phyloP scores from a whole-genome alignment of 2,329 filamentous ascomycete genomes.

The Talaromyces rugulosus region DNA sequence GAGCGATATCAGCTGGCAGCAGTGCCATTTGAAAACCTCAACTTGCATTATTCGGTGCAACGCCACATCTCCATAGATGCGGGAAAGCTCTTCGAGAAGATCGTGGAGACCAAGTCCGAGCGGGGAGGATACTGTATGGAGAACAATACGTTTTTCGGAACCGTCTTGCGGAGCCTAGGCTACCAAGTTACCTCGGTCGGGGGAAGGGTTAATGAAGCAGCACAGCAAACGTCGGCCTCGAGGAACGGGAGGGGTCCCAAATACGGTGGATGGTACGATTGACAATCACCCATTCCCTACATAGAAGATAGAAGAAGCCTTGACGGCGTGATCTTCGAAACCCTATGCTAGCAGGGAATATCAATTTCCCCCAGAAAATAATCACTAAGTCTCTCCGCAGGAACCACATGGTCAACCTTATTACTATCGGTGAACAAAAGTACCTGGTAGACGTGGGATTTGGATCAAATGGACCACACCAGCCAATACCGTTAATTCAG shows the following conservation, averaged over 20 bases:
- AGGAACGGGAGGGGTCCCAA: conserved; percentile 7
- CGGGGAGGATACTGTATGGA: conserved; percentile 55
- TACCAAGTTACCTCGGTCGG: conserved; percentile 29
- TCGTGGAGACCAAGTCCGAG: conserved; percentile 27
- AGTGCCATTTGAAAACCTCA: conserved; percentile 50
- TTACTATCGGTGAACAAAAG: conserved; percentile 46
- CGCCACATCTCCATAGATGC: conserved; percentile 42
- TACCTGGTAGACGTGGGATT: conserved; percentile 28
- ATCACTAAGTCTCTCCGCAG: conserved; percentile 4
- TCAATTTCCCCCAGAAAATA: not conserved
- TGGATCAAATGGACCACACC: conserved; percentile 23
- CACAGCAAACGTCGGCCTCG: conserved; percentile 1
- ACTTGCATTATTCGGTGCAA: conserved; percentile 44
- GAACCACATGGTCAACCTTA: conserved; percentile 56
- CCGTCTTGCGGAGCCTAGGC: conserved; percentile 45
- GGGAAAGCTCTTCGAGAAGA: conserved; percentile 46
- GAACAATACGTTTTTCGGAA: conserved; percentile 49
- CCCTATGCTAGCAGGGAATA: not conserved
- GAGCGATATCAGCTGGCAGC: conserved; percentile 14
- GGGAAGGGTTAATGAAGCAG: conserved; percentile 6
- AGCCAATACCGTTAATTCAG: conserved; percentile 19
- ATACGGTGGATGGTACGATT: conserved; percentile 8
- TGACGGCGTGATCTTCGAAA: not conserved
- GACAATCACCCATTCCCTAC: not conserved
- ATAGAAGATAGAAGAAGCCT: not conserved